Evolutionary conservation across 768 basidiomycete species (phyloP).

Genomic region (Panellus pusillus): DNA sequence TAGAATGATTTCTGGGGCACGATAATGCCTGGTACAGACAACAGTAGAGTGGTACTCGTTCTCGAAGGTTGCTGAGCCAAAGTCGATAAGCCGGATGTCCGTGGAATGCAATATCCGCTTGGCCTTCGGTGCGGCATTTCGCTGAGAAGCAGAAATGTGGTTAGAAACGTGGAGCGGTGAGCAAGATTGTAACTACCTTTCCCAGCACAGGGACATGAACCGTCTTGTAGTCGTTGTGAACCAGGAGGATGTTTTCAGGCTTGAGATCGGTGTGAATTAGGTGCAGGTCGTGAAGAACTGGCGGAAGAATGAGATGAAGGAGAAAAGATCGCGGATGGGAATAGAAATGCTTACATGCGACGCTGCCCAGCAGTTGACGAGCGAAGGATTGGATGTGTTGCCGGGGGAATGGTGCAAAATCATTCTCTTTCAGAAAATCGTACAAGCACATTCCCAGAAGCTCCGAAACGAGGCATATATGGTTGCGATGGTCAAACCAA

Average conservation of each 20-base stretch:
- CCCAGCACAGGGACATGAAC: slow-evolving; percentile 60
- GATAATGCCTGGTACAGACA: slow-evolving; percentile 96
- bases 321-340: slow-evolving; percentile 2
- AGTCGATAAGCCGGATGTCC: slow-evolving; percentile 95
- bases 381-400: slow-evolving; percentile 97
- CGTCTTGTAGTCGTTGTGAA: slow-evolving; percentile 74
- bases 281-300: slow-evolving; percentile 88
- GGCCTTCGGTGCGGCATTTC: slow-evolving; percentile 61
- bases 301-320: slow-evolving; percentile 16
- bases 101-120: slow-evolving; percentile 84
- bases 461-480: slow-evolving; percentile 96
- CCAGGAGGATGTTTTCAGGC: slow-evolving; percentile 97
- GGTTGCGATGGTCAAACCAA: slow-evolving; percentile 96
- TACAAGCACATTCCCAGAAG: slow-evolving; percentile 97
- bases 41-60: slow-evolving; percentile 98
- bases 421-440: slow-evolving; percentile 98
- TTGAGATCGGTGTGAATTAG: slow-evolving; percentile 98
- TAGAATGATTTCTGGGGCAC: slow-evolving; percentile 98
- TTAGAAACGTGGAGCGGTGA: slow-evolving; percentile 10
- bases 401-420: slow-evolving; percentile 94
- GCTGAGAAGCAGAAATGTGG: slow-evolving; percentile 37
- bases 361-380: slow-evolving; percentile 84
- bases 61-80: slow-evolving; percentile 97
- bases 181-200: slow-evolving; percentile 47
- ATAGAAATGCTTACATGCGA: slow-evolving; percentile 72